These are phyloP conservation scores for Cucumis sativus DNA, from an alignment of 306 rosid species.

Conservation along the genomic window Cucumber_9930_V3 NC_026657.2:32349001-32349500, in stretches of 20 bases:
- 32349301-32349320: background rate
- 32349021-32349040: conserved; percentile 1
- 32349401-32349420: no score
- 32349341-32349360: no score
- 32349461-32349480: no score
- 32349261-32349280: conserved; percentile 52
- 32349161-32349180: conserved; percentile 5
- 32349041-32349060: conserved; percentile 2
- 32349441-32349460: no score
- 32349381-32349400: no score
- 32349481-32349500: no score
- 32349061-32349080: conserved; percentile 1
- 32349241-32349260: conserved; percentile 35
- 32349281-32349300: conserved; percentile 28
- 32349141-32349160: conserved; percentile 10
- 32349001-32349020: conserved; percentile 57
- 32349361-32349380: no score
- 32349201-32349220: conserved; percentile 17
- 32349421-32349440: no score
- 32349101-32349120: conserved; percentile 33
- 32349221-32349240: conserved; percentile 23
- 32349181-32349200: conserved; percentile 20
- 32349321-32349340: background rate
- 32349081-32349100: conserved; percentile 16
- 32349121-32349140: conserved; percentile 15